These are phyloP conservation scores for Mycena indigotica DNA, from an alignment of 768 basidiomycete genomes.

Conservation along the genomic window DNA sequence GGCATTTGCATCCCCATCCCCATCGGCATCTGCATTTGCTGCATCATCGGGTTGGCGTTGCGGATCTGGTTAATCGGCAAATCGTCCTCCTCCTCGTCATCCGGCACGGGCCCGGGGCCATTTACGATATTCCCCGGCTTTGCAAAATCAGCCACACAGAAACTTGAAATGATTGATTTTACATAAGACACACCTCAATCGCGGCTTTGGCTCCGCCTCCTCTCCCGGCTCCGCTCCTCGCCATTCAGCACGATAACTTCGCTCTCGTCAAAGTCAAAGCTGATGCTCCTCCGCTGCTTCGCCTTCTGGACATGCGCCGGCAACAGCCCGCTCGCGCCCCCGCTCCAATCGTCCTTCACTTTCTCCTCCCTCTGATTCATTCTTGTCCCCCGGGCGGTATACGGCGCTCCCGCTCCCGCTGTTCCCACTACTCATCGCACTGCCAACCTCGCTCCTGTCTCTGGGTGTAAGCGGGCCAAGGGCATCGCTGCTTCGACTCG, in stretches of 20 bases:
- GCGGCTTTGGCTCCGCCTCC: constrained; percentile 86
- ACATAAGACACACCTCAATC: constrained; percentile 67
- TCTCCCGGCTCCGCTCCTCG: constrained; percentile 65
- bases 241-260: constrained; percentile 38
- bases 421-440: constrained; percentile 22
- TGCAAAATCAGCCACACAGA: constrained; percentile 13
- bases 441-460: constrained; percentile 70
- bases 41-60: constrained; percentile 34
- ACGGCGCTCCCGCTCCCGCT: constrained; percentile 20
- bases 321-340: constrained; percentile 38
- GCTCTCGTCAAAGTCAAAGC: constrained; percentile 72
- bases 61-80: constrained; percentile 47
- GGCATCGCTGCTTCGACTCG: constrained; percentile 79
- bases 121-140: constrained; percentile 90
- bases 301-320: constrained; percentile 18
- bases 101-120: constrained; percentile 65
- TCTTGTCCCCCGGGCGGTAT: not conserved
- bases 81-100: constrained; percentile 54
- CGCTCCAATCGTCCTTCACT: too few relatives aligned
- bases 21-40: constrained; percentile 21
- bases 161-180: constrained; percentile 11
- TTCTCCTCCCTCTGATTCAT: constrained; percentile 22
- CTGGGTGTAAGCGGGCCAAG: constrained; percentile 73
- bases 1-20: constrained; percentile 25
- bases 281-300: constrained; percentile 62